These are phyloP conservation scores for Suhomyces maxii DNA, from an alignment of 1,139 yeast species.

Conservation along the genomic window DNA sequence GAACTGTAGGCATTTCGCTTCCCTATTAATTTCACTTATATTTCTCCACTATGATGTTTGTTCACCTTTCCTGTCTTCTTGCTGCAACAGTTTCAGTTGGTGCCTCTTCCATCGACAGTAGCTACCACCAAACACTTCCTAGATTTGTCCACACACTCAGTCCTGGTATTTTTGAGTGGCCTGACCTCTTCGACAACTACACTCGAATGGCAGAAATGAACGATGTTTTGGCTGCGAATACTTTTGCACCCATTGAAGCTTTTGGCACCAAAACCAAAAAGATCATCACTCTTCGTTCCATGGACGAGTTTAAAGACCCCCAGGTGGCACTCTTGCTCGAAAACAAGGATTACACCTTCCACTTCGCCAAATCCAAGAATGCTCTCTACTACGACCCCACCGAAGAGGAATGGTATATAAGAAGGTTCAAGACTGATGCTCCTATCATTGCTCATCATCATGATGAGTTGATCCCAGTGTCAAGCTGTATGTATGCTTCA, in stretches of 20 bases:
- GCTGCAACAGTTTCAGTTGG: background rate
- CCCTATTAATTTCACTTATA: no score
- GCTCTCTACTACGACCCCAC: slow-evolving; percentile 19
- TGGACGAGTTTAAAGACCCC: slow-evolving; percentile 1
- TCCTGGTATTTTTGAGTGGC: background rate
- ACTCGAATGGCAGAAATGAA: background rate
- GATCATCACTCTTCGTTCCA: background rate
- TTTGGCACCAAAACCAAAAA: background rate
- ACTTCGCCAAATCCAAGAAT: slow-evolving; percentile 12
- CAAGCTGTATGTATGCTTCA: slow-evolving; percentile 8
- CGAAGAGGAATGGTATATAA: slow-evolving; percentile 17
- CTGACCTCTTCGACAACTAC: background rate
- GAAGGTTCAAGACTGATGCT: background rate
- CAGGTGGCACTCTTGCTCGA: slow-evolving; percentile 1
- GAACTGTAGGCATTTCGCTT: no score
- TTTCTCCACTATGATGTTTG: no score
- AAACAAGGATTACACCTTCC: slow-evolving; percentile 13
- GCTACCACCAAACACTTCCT: background rate
- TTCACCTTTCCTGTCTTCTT: no score
- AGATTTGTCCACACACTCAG: background rate
- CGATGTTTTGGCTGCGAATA: background rate
- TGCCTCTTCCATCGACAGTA: no score
- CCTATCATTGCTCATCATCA: background rate
- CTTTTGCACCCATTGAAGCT: background rate
- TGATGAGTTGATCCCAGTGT: slow-evolving; percentile 5